Evolutionary conservation across 2,329 filamentous ascomycete species (phyloP).

Genomic region (Pyrenophora graminea): DNA sequence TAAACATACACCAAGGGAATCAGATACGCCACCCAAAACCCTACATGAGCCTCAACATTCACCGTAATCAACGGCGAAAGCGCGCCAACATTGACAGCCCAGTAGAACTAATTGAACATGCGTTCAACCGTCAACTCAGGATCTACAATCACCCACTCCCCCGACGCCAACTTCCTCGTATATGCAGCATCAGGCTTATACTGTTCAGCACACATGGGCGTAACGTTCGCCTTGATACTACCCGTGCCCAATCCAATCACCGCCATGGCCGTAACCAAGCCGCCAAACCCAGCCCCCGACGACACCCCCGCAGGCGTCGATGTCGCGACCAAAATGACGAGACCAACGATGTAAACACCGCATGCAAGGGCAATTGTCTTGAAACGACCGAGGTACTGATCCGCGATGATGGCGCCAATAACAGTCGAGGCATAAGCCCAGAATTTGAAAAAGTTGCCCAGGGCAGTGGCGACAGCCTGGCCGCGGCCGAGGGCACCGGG

Average conservation of each 20-base stretch:
- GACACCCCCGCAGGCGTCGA: constrained; percentile 7
- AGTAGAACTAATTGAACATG: constrained; percentile 16
- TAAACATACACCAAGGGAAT: constrained; percentile 8
- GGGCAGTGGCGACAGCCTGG: constrained; percentile 12
- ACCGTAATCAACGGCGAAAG: constrained; percentile 12
- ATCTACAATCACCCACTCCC: constrained; percentile 14
- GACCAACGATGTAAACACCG: constrained; percentile 13
- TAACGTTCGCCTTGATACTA: constrained; percentile 18
- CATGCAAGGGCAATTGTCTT: constrained; percentile 7
- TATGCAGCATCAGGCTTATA: constrained; percentile 5
- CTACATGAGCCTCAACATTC: constrained; percentile 13
- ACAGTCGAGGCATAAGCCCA: constrained; percentile 12
- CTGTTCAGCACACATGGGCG: constrained; percentile 16
- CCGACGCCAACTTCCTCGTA: constrained; percentile 3
- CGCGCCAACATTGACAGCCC: constrained; percentile 10
- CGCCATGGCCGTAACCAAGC: constrained; percentile 11
- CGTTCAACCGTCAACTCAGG: constrained; percentile 13
- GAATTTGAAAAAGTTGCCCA: constrained; percentile 12
- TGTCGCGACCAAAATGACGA: constrained; percentile 13
- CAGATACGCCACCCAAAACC: constrained; percentile 14
- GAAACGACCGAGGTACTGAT: constrained; percentile 18
- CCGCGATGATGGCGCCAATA: constrained; percentile 15
- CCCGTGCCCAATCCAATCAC: constrained; percentile 16
- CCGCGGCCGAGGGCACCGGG: constrained; percentile 9
- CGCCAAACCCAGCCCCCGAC: constrained; percentile 8